A percentile compares a stretch with the other conserved stretches of the same genome.
phyloP scores from a whole-genome alignment of 2,329 filamentous ascomycete species.

The Cryphonectria carpinicola region DNA sequence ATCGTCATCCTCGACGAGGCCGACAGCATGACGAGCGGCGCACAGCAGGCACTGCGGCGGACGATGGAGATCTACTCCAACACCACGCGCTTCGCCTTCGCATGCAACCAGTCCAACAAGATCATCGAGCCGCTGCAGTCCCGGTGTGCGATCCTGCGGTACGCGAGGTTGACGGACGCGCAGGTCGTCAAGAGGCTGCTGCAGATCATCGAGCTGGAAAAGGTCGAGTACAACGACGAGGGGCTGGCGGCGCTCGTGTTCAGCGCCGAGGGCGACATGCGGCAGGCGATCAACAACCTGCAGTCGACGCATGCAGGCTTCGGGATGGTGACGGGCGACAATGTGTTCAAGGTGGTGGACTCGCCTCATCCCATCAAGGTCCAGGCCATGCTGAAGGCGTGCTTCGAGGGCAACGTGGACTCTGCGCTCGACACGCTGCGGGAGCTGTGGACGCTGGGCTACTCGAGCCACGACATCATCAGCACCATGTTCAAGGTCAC shows the following conservation, averaged over 20 bases:
- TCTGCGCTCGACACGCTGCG: constrained; percentile 82
- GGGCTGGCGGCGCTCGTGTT: constrained; percentile 96
- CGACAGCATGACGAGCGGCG: constrained; percentile 96
- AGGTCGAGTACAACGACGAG: constrained; percentile 88
- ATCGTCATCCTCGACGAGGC: constrained; percentile 97
- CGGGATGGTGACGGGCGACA: constrained; percentile 95
- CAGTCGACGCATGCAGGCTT: constrained; percentile 94
- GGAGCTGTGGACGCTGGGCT: constrained; percentile 92
- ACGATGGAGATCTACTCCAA: constrained; percentile 99
- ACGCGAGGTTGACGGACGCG: constrained; percentile 86
- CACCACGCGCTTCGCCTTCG: constrained; percentile 95
- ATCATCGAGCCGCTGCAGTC: constrained; percentile 99
- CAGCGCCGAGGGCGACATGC: constrained; percentile 97
- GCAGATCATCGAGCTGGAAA: constrained; percentile 92
- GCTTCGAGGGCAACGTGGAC: constrained; percentile 90
- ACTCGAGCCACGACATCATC: constrained; percentile 98
- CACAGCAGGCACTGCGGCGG: constrained; percentile 89
- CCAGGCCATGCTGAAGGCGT: constrained; percentile 97
- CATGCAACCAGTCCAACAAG: constrained; percentile 98
- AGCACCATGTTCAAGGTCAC: constrained; percentile 99
- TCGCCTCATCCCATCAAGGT: constrained; percentile 97
- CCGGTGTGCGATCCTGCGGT: constrained; percentile 92
- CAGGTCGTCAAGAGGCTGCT: constrained; percentile 89
- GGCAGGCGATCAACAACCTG: constrained; percentile 97
- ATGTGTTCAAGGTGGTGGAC: constrained; percentile 97